Percentiles rank a stretch among this genome's conserved stretches.
These are phyloP conservation scores for Suillus lakei DNA, from an alignment of 768 basidiomycete genomes.

Conservation along the genomic window DNA sequence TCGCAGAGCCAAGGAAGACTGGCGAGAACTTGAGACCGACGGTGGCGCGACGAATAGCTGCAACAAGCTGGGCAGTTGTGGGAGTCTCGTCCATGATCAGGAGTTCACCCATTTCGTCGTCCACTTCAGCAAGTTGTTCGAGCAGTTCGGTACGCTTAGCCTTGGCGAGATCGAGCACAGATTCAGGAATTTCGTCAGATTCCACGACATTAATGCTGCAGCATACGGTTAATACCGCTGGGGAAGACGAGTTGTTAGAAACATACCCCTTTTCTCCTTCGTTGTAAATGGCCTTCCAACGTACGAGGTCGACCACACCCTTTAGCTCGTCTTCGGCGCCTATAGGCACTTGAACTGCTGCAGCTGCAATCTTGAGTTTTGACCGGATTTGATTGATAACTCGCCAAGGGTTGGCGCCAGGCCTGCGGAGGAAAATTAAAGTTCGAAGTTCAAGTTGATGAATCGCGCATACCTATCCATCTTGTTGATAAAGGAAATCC, in stretches of 20 bases:
- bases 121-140: slow-evolving; percentile 95
- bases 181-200: slow-evolving; percentile 85
- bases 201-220: slow-evolving; percentile 76
- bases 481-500: slow-evolving; percentile 97
- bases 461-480: slow-evolving; percentile 80
- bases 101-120: slow-evolving; percentile 92
- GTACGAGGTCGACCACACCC: slow-evolving; percentile 93
- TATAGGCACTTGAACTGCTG: slow-evolving; percentile 95
- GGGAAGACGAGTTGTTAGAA: background rate
- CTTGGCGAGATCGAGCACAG: slow-evolving; percentile 73
- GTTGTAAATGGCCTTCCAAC: slow-evolving; percentile 95
- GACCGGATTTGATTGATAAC: slow-evolving; percentile 90
- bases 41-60: slow-evolving; percentile 89
- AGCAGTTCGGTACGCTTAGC: slow-evolving; percentile 90
- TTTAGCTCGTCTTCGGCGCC: slow-evolving; percentile 85
- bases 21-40: slow-evolving; percentile 90
- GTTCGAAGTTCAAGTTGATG: background rate
- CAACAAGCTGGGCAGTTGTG: slow-evolving; percentile 70
- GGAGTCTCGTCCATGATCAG: slow-evolving; percentile 86
- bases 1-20: slow-evolving; percentile 95
- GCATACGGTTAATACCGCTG: slow-evolving; percentile 1
- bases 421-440: slow-evolving; percentile 47
- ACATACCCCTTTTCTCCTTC: slow-evolving; percentile 91
- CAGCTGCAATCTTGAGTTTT: slow-evolving; percentile 91
- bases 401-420: slow-evolving; percentile 97